A percentile compares a stretch with the other conserved stretches of the same genome.
Evolutionary conservation across 176 grass and related monocot genomes (phyloP).

Genomic region (Phragmites australis): DNA sequence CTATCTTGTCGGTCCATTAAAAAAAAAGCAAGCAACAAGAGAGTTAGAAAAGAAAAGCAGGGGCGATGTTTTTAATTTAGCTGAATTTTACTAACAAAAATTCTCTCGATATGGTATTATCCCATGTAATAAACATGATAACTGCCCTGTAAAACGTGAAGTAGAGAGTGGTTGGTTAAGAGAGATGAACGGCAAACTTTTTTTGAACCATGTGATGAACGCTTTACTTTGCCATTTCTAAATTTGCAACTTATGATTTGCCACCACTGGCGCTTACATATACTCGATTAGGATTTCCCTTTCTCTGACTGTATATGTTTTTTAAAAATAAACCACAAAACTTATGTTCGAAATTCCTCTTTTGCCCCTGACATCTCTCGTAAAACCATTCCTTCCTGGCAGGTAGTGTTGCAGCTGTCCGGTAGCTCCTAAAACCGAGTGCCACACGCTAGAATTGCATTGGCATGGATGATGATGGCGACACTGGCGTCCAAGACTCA

Average conservation of each 20-base stretch:
- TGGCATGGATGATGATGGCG: not conserved
- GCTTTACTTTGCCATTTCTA: not conserved
- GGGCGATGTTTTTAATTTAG: no score
- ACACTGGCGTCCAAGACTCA: not conserved
- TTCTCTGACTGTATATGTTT: not conserved
- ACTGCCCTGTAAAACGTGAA: no score
- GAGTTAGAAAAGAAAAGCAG: not conserved
- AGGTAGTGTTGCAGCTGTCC: slow-evolving; percentile 1
- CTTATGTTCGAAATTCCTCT: not conserved
- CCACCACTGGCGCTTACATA: not conserved
- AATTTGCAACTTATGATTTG: not conserved
- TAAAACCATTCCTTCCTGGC: not conserved
- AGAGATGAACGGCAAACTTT: no score
- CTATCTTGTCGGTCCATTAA: no score
- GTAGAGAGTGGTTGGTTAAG: no score
- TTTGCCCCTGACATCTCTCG: not conserved
- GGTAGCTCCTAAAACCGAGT: slow-evolving; percentile 16
- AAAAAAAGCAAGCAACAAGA: not conserved
- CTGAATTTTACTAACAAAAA: no score
- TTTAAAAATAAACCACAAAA: not conserved
- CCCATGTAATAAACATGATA: not conserved
- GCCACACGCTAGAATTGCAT: not conserved
- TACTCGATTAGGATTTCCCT: not conserved
- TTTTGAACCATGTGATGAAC: no score
- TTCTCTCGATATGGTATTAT: no score